Conservation (phyloP, 2,329 filamentous ascomycete species). For the Neoscytalidium dimidiatum region DNA sequence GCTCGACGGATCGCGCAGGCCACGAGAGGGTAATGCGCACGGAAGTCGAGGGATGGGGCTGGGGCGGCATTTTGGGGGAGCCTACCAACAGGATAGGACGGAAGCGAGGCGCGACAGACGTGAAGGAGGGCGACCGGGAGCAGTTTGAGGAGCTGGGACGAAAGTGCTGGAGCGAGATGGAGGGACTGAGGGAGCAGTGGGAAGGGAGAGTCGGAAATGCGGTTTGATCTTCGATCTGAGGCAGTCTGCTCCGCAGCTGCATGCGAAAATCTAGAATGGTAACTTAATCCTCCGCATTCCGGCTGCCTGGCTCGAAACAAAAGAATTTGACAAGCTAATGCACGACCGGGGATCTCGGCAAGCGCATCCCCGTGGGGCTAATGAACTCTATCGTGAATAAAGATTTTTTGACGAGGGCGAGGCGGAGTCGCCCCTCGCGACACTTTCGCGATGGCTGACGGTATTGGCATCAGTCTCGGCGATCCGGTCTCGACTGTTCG, state of each 20-base stretch:
- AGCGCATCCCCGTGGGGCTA: background rate
- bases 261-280: background rate
- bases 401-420: background rate
- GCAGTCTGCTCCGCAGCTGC: background rate
- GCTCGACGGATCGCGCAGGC: slow-evolving; percentile 62
- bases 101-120: slow-evolving; percentile 58
- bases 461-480: background rate
- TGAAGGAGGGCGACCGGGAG: slow-evolving; percentile 61
- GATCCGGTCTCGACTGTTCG: background rate
- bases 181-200: slow-evolving; percentile 69
- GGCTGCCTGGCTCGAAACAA: background rate
- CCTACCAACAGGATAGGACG: slow-evolving; percentile 51
- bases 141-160: slow-evolving; percentile 65
- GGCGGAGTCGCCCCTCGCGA: background rate
- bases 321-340: background rate
- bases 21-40: slow-evolving; percentile 69
- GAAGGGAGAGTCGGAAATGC: slow-evolving; percentile 43
- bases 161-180: slow-evolving; percentile 69
- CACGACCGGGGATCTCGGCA: background rate
- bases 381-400: background rate
- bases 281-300: slow-evolving; percentile 8
- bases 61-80: slow-evolving; percentile 58
- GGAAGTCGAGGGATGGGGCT: slow-evolving; percentile 85
- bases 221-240: slow-evolving; percentile 5
- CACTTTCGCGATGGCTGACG: background rate